phyloP scores from a whole-genome alignment of 2,329 filamentous ascomycete species.

The Colletotrichum gigasporum region DNA sequence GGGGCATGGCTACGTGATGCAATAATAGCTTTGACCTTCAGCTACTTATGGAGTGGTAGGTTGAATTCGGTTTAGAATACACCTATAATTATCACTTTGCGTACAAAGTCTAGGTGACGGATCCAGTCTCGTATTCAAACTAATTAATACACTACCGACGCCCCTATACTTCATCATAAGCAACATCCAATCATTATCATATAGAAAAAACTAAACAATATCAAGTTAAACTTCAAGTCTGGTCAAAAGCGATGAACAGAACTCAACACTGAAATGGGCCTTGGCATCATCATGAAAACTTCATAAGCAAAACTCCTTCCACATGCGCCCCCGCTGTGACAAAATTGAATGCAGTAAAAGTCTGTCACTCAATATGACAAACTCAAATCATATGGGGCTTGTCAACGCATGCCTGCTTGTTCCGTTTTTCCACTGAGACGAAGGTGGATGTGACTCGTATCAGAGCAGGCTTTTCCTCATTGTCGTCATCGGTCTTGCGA shows the following conservation, averaged over 20 bases:
- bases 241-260: neutral
- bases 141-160: too few relatives aligned
- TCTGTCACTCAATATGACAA: neutral
- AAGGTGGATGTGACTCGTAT: conserved; percentile 6
- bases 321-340: conserved; percentile 1
- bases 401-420: neutral
- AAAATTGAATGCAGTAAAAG: neutral
- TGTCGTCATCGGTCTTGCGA: neutral
- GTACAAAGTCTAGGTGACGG: too few relatives aligned
- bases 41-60: too few relatives aligned
- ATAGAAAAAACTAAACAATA: neutral
- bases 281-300: neutral
- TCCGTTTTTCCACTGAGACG: neutral
- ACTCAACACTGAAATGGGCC: neutral
- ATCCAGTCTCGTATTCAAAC: too few relatives aligned
- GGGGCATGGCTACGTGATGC: too few relatives aligned
- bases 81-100: too few relatives aligned
- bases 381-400: neutral
- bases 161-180: conserved; percentile 9
- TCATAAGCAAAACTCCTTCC: neutral
- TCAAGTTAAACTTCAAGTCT: neutral
- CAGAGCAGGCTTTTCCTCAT: conserved; percentile 7
- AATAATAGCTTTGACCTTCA: too few relatives aligned
- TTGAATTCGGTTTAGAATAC: too few relatives aligned
- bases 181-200: conserved; percentile 17